Base-by-base conservation (phyloP, 495 filamentous ascomycete species). In the Penicillium daleae region DNA sequence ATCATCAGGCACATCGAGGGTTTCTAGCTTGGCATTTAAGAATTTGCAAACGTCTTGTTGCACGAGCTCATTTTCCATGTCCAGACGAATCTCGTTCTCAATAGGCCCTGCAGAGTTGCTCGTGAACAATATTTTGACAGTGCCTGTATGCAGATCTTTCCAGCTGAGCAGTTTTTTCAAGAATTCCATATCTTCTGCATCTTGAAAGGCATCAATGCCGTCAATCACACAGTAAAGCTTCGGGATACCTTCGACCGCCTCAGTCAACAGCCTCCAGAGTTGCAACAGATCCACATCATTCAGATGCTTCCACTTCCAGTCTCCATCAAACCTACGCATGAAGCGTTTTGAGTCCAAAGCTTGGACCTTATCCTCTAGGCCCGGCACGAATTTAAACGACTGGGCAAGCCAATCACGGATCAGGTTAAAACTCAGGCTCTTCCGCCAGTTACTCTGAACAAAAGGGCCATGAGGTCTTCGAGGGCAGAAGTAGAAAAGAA, bases 191-290 rank as follows among this genome's bases (percentile, higher is more conserved):
- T 51, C 24, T 31, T 51, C 48, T 7, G 48, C 6, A 27, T 51
- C 48, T 51, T 51, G 48, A 8, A 51, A 51, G 21, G 48, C 48
- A 31, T 51, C 10, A 4, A 51, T n/a, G 3, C 24, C 21, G 21
- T 51, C 48, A 31, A 51, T 51, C 19, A 51, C 48, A 31, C 48
- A 51, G 27, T 51, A 51, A 26, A 51, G 4, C 24, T 51, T 51
- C 10, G 48, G 48, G 7, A 51, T 12, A 31, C 6, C 48, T 27
- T 51, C 27, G 24, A 51, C 17, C 6, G 48, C 27, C 22, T 51
- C 48, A n/a, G 13, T 24, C 48, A 51, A 24, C 22, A 51, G 48
- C 24, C 10, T 8, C 48, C 48, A 51, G 12, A 51, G 27, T 27
- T 51, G 22, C 24, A 27, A 29, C 12, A 51, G 8, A 17, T 26